Evolutionary conservation across 2,329 filamentous ascomycete species (phyloP).

Genomic region (Neopestalotiopsis sp.): DNA sequence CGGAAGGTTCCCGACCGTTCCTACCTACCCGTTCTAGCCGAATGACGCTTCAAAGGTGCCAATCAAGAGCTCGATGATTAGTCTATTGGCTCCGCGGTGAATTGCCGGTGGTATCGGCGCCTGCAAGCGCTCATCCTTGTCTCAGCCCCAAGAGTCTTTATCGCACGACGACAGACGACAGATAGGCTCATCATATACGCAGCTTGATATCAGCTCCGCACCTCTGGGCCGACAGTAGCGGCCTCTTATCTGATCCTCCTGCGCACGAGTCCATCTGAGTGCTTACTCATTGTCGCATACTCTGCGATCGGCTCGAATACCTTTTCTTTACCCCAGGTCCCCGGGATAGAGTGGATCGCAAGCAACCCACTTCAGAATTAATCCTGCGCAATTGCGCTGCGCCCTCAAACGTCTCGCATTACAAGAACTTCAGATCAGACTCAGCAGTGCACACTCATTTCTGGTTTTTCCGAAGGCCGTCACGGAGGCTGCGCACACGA

Average conservation of each 20-base stretch:
- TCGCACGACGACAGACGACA: background rate
- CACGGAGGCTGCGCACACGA: background rate
- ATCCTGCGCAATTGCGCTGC: background rate
- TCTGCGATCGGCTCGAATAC: background rate
- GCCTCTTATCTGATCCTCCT: too few relatives aligned
- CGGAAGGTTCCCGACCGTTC: background rate
- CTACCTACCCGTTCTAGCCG: background rate
- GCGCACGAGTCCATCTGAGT: background rate
- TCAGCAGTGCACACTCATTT: background rate
- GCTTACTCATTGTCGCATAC: background rate
- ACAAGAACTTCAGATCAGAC: background rate
- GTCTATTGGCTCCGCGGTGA: background rate
- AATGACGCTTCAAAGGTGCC: background rate
- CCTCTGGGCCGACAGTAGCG: too few relatives aligned
- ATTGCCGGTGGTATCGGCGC: background rate
- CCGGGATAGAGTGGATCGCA: background rate
- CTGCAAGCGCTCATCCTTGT: conserved; percentile 1
- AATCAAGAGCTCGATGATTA: background rate
- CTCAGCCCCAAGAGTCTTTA: background rate
- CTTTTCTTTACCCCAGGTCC: background rate
- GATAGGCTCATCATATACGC: background rate
- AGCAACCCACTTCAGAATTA: background rate
- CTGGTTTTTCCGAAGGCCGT: background rate
- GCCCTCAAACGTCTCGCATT: background rate
- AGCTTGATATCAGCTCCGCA: background rate